Evolutionary conservation across 257 asterid genomes (phyloP).

Genomic region (Solanum bulbocastanum): DNA sequence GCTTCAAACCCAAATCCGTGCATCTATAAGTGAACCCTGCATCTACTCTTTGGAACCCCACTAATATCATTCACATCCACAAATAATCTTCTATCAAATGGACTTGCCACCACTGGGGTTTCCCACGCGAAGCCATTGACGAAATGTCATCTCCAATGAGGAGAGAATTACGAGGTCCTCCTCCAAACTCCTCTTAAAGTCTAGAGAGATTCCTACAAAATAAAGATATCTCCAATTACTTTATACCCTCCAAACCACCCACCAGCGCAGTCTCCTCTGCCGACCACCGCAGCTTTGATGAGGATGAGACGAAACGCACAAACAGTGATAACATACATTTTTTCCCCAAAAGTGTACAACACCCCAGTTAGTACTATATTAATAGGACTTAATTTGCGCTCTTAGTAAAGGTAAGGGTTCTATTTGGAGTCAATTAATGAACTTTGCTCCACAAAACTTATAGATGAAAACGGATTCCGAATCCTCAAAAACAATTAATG

Average conservation of each 20-base stretch:
- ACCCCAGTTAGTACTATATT: background rate
- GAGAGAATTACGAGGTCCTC: background rate
- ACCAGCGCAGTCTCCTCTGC: background rate
- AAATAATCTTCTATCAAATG: background rate
- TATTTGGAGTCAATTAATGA: background rate
- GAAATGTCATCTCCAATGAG: background rate
- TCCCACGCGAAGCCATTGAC: background rate
- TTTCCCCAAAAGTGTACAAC: background rate
- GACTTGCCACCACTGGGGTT: background rate
- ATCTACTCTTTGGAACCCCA: background rate
- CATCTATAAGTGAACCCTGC: background rate
- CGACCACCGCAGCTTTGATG: background rate
- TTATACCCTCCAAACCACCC: background rate
- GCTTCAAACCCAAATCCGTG: background rate
- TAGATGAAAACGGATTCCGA: background rate
- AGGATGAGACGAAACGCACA: background rate
- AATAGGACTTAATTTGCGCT: background rate
- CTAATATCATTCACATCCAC: background rate
- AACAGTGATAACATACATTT: background rate
- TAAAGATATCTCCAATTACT: background rate
- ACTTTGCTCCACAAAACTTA: background rate
- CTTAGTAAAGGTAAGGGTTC: background rate
- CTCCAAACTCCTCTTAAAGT: background rate
- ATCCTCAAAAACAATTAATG: background rate
- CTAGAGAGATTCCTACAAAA: background rate